Base-by-base conservation (phyloP, 208 protist genomes). In the Leishmania martiniquensis region DNA sequence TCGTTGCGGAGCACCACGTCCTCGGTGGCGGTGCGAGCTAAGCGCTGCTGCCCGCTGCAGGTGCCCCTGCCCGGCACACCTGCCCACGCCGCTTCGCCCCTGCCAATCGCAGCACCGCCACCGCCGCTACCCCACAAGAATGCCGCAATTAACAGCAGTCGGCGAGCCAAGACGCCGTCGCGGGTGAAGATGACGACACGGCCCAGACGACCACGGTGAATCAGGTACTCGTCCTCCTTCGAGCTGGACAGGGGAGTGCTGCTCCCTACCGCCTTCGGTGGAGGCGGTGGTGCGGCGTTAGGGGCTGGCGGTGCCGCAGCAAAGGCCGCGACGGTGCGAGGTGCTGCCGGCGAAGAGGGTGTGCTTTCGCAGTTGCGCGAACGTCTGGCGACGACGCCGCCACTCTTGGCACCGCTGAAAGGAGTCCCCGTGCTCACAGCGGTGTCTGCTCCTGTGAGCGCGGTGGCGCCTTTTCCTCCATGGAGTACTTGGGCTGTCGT, bases 151-250 rank as follows among this genome's bases (percentile, higher is more conserved):
- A 90, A 37, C 37, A 96, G 80, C 32, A 96, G 75, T 15, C 67
- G 72, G 20, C 72, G 77, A 17, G 93, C 93, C 29, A 93, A 60
- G 1, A 78, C 59, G n/a, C 80, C 69, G 66, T 96, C 87, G 52
- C 75, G 82, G 12, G 80, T 87, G 77, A 93, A 96, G 47, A 95
- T 85, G 20, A 94, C 79, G 20, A 95, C 87, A 55, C 92, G 88
- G 22, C 86, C 86, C 22, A 80, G 75, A 47, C 84, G 87, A 54
- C 69, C 72, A 10, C 67, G 67, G 39, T 77, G 66, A 10, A 89
- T 76, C 10, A 37, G 2, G 68, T 79, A 87, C 45, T 80, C 79
- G 44, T 85, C 85, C 15, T 75, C 83, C 25, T n/a, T 71, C 25
- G 15, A 49, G 44, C 49, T 70, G 52, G 44, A 69, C 49, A 20